Conservation (phyloP, 1,139 yeast genomes). For the Debaryomyces coudertii region DNA sequence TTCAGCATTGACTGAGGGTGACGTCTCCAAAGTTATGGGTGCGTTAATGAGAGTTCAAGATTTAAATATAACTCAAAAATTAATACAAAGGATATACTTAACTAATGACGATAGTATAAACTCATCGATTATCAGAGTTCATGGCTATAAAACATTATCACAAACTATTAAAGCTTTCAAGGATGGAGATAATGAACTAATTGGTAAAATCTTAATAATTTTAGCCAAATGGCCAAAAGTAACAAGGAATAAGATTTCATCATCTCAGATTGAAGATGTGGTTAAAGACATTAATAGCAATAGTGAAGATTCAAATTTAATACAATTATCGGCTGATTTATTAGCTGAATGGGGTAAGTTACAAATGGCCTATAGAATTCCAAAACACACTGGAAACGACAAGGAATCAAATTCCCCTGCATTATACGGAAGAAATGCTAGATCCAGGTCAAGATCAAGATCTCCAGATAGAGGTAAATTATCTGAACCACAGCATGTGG, state of each 20-base stretch:
- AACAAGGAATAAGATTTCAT: slow-evolving; percentile 79
- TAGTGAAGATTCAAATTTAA: slow-evolving; percentile 36
- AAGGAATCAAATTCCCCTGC: slow-evolving; percentile 14
- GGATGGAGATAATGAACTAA: slow-evolving; percentile 39
- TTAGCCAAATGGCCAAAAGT: slow-evolving; percentile 77
- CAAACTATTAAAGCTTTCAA: slow-evolving; percentile 52
- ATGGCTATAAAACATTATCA: slow-evolving; percentile 83
- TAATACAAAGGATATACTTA: slow-evolving; percentile 65
- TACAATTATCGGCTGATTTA: slow-evolving; percentile 44
- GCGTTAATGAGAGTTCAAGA: slow-evolving; percentile 81
- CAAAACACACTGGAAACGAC: slow-evolving; percentile 40
- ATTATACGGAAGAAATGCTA: slow-evolving; percentile 24
- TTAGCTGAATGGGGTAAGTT: slow-evolving; percentile 72
- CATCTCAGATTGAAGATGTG: slow-evolving; percentile 73
- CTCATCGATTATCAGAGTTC: slow-evolving; percentile 68
- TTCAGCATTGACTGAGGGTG: slow-evolving; percentile 54
- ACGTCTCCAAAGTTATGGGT: slow-evolving; percentile 80
- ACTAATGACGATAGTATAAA: slow-evolving; percentile 61
- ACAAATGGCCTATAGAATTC: slow-evolving; percentile 84
- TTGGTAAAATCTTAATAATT: slow-evolving; percentile 55
- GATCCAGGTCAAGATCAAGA: slow-evolving; percentile 22
- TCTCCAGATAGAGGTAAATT: slow-evolving; percentile 20
- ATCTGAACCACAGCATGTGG: slow-evolving; percentile 13
- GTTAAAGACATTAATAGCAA: slow-evolving; percentile 48
- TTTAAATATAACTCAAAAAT: slow-evolving; percentile 60